Base-by-base conservation (phyloP, 2,329 filamentous ascomycete species). In the Dactylonectria macrodidyma region DNA sequence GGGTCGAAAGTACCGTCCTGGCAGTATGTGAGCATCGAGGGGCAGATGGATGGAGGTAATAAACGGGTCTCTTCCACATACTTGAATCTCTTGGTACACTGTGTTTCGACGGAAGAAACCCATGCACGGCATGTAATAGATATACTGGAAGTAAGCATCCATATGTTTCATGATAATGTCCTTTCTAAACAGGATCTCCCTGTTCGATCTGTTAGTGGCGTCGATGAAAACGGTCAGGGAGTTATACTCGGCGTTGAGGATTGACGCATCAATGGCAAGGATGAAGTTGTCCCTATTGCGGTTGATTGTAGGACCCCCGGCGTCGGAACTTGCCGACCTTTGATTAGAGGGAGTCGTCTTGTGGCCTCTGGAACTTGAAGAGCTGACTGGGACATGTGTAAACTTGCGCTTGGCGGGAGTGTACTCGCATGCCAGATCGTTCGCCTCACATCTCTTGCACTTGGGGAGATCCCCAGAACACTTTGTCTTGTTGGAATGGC, bases 401-500 rank as follows among this genome's bases (percentile, higher is more conserved):
- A 83, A 82, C 55, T 79, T 80, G 46, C 82, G 77, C 71, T 81
- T 83, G 14, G 80, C 76, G 0, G 79, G 76, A 14, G 77, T 79
- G 66, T 84, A 84, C 68, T 83, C 82, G 74, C 82, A 84, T 16
- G 61, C 56, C n/a, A 84, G 68, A 30, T 77, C 75, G 34, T 73
- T 72, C 2, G 67, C 67, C 52, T 81, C 77, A 68, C 82, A 84
- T 61, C 82, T 75, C 67, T 79, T 78, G 68, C 82, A 84, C 33
- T 73, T 74, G 6, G 82, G 82, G 52, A 82, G 63, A 57, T 83
- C 82, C 22, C 82, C 81, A 1, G 81, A 83, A 66, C 82, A 84
- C 66, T 83, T 83, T 1, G 82, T 83, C 71, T 84, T 84, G 71
- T 83, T 81, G 3, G 77, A 65, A 67, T 84, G 82, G 36, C 82